Evolutionary conservation across 306 rosid species (phyloP).

Genomic region (Rosa chinensis): DNA sequence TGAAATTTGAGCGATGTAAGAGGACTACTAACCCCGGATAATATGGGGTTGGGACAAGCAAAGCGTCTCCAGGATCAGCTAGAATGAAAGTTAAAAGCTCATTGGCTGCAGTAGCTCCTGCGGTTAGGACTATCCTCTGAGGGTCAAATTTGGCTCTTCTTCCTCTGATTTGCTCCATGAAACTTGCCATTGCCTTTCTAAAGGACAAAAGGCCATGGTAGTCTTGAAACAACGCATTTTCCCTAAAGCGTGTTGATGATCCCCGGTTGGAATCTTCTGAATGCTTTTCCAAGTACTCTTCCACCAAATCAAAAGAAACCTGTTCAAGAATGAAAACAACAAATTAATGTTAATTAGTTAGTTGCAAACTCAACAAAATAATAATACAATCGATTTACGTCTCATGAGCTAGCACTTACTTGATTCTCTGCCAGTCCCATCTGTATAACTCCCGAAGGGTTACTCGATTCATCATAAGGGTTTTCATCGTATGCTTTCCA

Average conservation of each 20-base stretch:
- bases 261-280: slow-evolving; percentile 56
- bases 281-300: slow-evolving; percentile 63
- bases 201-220: slow-evolving; percentile 82
- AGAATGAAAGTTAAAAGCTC: slow-evolving; percentile 86
- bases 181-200: slow-evolving; percentile 86
- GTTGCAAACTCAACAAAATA: not conserved
- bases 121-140: slow-evolving; percentile 73
- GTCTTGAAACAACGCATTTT: slow-evolving; percentile 91
- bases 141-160: slow-evolving; percentile 70
- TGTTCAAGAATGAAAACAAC: slow-evolving; percentile 20
- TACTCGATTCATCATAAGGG: slow-evolving; percentile 64
- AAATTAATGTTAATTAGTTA: not conserved
- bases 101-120: slow-evolving; percentile 97
- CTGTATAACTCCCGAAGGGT: slow-evolving; percentile 79
- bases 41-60: slow-evolving; percentile 91
- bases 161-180: slow-evolving; percentile 83
- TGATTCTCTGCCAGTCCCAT: slow-evolving; percentile 98
- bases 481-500: slow-evolving; percentile 93
- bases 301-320: slow-evolving; percentile 92
- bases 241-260: slow-evolving; percentile 57
- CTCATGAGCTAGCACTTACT: slow-evolving; percentile 40
- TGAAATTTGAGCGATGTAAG: not conserved
- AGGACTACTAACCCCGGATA: slow-evolving; percentile 72
- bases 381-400: not conserved
- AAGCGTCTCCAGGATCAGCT: slow-evolving; percentile 86